Conservation (phyloP, 768 basidiomycete genomes). For the Erythrobasidium yunnanense region DNA sequence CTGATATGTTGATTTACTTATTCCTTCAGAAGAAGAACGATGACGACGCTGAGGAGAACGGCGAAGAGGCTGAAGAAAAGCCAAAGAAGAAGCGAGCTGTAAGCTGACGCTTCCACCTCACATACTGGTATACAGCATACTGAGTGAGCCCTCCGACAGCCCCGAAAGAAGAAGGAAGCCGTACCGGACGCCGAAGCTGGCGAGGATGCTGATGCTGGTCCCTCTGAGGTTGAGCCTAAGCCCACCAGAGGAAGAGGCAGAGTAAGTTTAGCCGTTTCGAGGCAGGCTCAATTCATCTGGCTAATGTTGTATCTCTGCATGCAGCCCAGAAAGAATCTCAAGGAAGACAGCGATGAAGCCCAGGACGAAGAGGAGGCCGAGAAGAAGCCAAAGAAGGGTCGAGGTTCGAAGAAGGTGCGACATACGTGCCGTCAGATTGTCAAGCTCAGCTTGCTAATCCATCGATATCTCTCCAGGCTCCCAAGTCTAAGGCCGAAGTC, state of each 20-base stretch:
- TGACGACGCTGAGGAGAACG: neutral
- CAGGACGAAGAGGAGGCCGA: slow-evolving; percentile 7
- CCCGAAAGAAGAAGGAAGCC: neutral
- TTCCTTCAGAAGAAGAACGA: neutral
- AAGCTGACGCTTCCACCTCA: no score
- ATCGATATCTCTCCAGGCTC: neutral
- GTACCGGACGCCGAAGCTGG: neutral
- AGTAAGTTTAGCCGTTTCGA: no score
- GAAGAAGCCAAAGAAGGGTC: neutral
- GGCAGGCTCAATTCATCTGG: no score
- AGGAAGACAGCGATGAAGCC: neutral
- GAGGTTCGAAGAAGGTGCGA: no score
- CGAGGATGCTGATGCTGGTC: neutral
- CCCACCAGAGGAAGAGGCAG: no score
- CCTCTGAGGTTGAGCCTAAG: no score
- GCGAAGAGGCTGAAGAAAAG: neutral
- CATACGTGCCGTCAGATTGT: no score
- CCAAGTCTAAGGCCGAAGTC: neutral
- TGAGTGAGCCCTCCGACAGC: no score
- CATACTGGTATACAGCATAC: no score
- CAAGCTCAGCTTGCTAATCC: neutral
- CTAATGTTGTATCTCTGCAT: neutral
- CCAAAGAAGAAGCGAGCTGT: neutral
- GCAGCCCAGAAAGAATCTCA: neutral
- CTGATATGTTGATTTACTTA: neutral